Percentiles rank a stretch among this genome's conserved stretches.
phyloP scores from a whole-genome alignment of 2,329 filamentous ascomycete species.

The Fusarium sp. region DNA sequence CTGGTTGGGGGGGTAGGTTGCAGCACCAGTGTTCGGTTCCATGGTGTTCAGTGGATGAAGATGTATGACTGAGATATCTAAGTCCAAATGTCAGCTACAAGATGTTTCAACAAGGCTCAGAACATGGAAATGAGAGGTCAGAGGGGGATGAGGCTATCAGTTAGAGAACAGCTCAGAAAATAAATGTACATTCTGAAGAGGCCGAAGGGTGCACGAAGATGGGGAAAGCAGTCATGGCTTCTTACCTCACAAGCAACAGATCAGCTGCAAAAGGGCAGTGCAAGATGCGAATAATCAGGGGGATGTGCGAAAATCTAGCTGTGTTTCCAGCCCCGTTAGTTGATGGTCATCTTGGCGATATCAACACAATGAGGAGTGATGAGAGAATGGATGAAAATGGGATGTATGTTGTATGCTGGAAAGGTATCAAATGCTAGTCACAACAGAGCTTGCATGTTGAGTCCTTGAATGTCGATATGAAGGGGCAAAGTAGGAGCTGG shows the following conservation, averaged over 20 bases:
- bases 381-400: background rate
- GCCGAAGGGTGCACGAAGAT: background rate
- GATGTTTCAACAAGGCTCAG: background rate
- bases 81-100: background rate
- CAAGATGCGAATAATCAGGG: slow-evolving; percentile 53
- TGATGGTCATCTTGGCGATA: background rate
- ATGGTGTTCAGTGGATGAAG: slow-evolving; percentile 53
- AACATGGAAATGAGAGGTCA: background rate
- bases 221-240: background rate
- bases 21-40: slow-evolving; percentile 55
- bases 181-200: background rate
- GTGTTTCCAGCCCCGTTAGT: slow-evolving; percentile 2
- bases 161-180: background rate
- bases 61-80: slow-evolving; percentile 55
- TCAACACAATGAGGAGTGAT: background rate
- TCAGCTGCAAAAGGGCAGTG: slow-evolving; percentile 51
- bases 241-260: slow-evolving; percentile 55
- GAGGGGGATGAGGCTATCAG: background rate
- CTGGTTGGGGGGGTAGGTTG: slow-evolving; percentile 53
- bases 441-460: background rate
- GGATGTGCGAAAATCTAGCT: slow-evolving; percentile 52
- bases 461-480: too few species aligned
- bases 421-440: background rate
- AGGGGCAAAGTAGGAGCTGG: background rate
- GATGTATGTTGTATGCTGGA: background rate